phyloP scores from a whole-genome alignment of 768 basidiomycete genomes.

The Serendipita indica region DNA sequence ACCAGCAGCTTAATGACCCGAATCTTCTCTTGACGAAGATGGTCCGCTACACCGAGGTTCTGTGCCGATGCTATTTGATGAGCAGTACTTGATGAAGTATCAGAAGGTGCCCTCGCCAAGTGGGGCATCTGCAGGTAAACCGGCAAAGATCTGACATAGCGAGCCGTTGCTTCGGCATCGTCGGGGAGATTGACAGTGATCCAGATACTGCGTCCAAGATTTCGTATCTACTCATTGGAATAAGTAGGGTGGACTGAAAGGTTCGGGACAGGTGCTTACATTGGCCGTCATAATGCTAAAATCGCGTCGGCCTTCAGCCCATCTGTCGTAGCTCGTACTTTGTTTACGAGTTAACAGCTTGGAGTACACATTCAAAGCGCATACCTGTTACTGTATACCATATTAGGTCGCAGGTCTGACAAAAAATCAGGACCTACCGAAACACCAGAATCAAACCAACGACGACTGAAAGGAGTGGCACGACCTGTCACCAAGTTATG shows the following conservation, averaged over 20 bases:
- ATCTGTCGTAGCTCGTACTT: slow-evolving; percentile 76
- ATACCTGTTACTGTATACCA: slow-evolving; percentile 44
- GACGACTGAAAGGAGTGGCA: slow-evolving; percentile 80
- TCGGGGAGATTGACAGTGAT: slow-evolving; percentile 57
- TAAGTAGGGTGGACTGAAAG: not conserved
- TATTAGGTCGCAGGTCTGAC: not conserved
- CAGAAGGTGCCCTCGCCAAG: slow-evolving; percentile 23
- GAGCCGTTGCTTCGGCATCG: slow-evolving; percentile 21
- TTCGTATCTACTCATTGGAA: slow-evolving; percentile 35
- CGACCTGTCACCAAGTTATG: no score
- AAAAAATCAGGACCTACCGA: slow-evolving; percentile 22
- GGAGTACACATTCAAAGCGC: slow-evolving; percentile 8
- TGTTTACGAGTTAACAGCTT: slow-evolving; percentile 19
- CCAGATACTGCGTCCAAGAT: slow-evolving; percentile 67
- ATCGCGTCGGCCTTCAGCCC: slow-evolving; percentile 78
- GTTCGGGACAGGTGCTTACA: slow-evolving; percentile 22
- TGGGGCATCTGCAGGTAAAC: slow-evolving; percentile 23
- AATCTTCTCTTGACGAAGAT: slow-evolving; percentile 35
- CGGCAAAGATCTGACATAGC: not conserved
- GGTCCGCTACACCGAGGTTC: slow-evolving; percentile 20
- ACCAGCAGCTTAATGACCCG: slow-evolving; percentile 53
- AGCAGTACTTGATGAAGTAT: not conserved
- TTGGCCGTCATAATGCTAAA: slow-evolving; percentile 59
- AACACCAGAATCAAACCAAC: slow-evolving; percentile 84
- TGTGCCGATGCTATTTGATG: slow-evolving; percentile 33